Conservation (phyloP, 2,329 filamentous ascomycete genomes). For the Fusarium nodosum region DNA sequence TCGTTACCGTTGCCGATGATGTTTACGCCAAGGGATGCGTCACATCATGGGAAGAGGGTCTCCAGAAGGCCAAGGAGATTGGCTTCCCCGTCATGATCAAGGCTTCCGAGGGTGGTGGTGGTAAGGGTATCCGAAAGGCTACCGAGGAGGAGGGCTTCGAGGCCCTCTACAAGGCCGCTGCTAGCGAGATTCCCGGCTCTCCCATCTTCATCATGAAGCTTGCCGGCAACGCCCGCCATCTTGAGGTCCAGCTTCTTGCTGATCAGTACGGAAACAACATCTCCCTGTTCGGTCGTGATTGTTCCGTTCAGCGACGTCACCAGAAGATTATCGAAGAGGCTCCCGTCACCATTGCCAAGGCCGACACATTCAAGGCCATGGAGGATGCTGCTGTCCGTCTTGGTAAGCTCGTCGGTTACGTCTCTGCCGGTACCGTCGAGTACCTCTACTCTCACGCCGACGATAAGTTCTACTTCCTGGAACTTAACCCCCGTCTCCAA, state of each 20-base stretch:
- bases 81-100: constrained; percentile 99
- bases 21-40: constrained; percentile 94
- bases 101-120: constrained; percentile 98
- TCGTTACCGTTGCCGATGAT: constrained; percentile 91
- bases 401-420: constrained; percentile 94
- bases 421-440: constrained; percentile 98
- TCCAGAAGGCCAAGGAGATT: constrained; percentile 87
- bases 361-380: constrained; percentile 92
- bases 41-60: constrained; percentile 87
- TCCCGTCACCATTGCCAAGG: constrained; percentile 94
- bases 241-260: constrained; percentile 96
- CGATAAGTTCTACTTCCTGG: constrained; percentile 99
- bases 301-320: constrained; percentile 96
- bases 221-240: constrained; percentile 93
- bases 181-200: constrained; percentile 96
- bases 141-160: constrained; percentile 86
- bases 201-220: constrained; percentile 99
- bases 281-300: constrained; percentile 97
- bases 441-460: constrained; percentile 98
- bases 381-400: constrained; percentile 96
- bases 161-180: constrained; percentile 91
- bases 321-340: constrained; percentile 99
- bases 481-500: constrained; percentile 98
- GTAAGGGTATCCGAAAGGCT: constrained; percentile 99
- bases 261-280: constrained; percentile 99